Conservation (phyloP, 768 basidiomycete genomes). For the Calocera cornea region DNA sequence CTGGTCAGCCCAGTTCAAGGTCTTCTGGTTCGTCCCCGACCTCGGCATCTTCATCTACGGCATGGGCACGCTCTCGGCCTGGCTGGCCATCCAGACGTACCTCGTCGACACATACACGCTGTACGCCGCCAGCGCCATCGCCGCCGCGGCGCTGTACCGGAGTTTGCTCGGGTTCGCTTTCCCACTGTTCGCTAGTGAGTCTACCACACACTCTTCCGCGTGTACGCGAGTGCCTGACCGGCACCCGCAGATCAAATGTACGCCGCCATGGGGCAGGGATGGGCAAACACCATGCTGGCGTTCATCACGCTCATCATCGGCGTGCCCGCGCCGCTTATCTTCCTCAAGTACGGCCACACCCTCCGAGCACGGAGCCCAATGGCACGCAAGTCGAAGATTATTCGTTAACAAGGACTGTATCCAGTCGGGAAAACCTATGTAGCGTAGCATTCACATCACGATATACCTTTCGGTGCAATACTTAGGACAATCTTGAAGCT, state of each 20-base stretch:
- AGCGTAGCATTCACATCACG: background rate
- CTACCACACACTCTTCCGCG: constrained; percentile 25
- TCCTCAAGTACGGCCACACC: constrained; percentile 5
- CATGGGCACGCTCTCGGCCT: background rate
- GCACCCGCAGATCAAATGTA: constrained; percentile 25
- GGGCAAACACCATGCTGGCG: constrained; percentile 53
- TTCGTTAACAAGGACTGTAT: constrained; percentile 1
- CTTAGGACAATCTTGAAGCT: background rate
- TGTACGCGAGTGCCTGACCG: background rate
- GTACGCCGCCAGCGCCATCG: constrained; percentile 36
- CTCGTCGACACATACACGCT: constrained; percentile 19
- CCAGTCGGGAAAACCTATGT: background rate
- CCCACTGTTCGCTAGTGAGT: constrained; percentile 60
- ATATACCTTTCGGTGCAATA: constrained; percentile 2
- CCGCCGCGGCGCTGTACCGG: constrained; percentile 48
- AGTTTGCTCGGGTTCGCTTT: constrained; percentile 60
- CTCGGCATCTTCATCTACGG: constrained; percentile 29
- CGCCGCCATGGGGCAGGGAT: constrained; percentile 50
- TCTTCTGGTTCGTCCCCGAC: constrained; percentile 61
- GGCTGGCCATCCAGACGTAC: constrained; percentile 42
- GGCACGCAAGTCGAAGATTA: background rate
- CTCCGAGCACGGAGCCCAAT: background rate
- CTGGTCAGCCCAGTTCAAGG: constrained; percentile 45
- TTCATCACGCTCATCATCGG: constrained; percentile 44
- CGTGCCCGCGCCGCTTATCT: constrained; percentile 38